Evolutionary conservation across 768 basidiomycete genomes (phyloP).

Genomic region (Trametes punicea): DNA sequence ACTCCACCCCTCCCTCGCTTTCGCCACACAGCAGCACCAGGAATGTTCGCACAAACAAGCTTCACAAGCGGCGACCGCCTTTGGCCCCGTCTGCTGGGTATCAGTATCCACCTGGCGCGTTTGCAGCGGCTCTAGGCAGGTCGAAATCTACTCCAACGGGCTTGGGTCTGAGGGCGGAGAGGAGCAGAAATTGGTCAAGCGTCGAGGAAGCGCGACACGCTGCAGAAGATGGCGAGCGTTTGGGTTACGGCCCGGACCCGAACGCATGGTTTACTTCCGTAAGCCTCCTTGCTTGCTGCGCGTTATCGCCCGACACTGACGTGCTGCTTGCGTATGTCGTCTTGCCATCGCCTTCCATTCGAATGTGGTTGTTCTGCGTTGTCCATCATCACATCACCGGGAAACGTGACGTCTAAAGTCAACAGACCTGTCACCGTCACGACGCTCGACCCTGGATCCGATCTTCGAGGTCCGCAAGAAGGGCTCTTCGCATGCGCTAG

Average conservation of each 20-base stretch:
- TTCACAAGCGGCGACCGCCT: conserved; percentile 21
- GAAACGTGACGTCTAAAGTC: conserved; percentile 3
- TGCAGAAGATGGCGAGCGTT: conserved; percentile 10
- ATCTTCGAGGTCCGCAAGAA: conserved; percentile 14
- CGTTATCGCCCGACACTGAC: conserved; percentile 13
- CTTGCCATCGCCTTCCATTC: background rate
- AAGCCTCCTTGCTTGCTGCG: conserved; percentile 10
- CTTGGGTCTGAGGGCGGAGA: conserved; percentile 13
- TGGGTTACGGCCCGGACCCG: conserved; percentile 8
- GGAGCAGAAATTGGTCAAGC: conserved; percentile 16
- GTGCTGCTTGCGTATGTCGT: conserved; percentile 4
- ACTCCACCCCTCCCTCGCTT: conserved; percentile 13
- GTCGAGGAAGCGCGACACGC: conserved; percentile 13
- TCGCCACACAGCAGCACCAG: conserved; percentile 14
- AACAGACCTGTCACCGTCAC: conserved; percentile 5
- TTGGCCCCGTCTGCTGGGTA: conserved; percentile 13
- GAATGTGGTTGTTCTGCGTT: background rate
- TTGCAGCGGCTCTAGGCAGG: conserved; percentile 11
- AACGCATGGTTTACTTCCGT: conserved; percentile 15
- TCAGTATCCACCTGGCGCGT: conserved; percentile 7
- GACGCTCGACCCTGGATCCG: conserved; percentile 11
- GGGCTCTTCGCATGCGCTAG: conserved; percentile 19
- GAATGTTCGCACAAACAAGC: conserved; percentile 15
- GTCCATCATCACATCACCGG: conserved; percentile 13
- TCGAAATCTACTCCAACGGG: conserved; percentile 18